Percentiles rank a stretch among this genome's conserved stretches.
Evolutionary conservation across 176 grass and related monocot genomes (phyloP).

Genomic region (Oryza australiensis): DNA sequence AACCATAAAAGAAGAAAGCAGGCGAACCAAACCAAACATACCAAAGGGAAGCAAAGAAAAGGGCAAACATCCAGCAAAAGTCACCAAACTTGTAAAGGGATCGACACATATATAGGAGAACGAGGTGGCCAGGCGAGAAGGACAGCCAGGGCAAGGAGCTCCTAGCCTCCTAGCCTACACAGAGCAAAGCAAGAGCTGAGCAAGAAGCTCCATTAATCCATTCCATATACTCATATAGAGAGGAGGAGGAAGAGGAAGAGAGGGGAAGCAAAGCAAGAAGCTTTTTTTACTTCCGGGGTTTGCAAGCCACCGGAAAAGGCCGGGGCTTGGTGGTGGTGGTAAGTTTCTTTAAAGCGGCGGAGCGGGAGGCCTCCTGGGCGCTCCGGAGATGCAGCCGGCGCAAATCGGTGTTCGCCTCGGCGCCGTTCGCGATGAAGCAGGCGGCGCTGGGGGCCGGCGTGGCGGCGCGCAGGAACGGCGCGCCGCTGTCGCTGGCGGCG

Average conservation of each 20-base stretch:
- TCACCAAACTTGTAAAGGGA: slow-evolving; percentile 49
- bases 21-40: slow-evolving; percentile 65
- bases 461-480: slow-evolving; percentile 65
- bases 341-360: slow-evolving; percentile 24
- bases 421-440: slow-evolving; percentile 71
- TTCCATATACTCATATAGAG: neutral
- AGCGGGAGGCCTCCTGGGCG: neutral
- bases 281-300: neutral
- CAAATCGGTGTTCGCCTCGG: slow-evolving; percentile 66
- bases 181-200: slow-evolving; percentile 14
- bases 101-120: slow-evolving; percentile 45
- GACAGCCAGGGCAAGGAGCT: slow-evolving; percentile 15
- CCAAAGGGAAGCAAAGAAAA: slow-evolving; percentile 54
- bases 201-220: slow-evolving; percentile 23
- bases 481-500: slow-evolving; percentile 63
- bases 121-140: slow-evolving; percentile 37
- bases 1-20: slow-evolving; percentile 65
- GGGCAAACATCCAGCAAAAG: slow-evolving; percentile 22
- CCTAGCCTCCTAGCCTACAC: neutral
- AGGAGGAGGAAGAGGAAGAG: neutral
- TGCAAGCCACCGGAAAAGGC: slow-evolving; percentile 25
- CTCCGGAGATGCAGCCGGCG: slow-evolving; percentile 67
- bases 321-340: neutral
- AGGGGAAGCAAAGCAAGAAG: slow-evolving; percentile 18
- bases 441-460: slow-evolving; percentile 62